Base-by-base conservation (phyloP, 441 rosid species). In the Biscutella auriculata region DNA sequence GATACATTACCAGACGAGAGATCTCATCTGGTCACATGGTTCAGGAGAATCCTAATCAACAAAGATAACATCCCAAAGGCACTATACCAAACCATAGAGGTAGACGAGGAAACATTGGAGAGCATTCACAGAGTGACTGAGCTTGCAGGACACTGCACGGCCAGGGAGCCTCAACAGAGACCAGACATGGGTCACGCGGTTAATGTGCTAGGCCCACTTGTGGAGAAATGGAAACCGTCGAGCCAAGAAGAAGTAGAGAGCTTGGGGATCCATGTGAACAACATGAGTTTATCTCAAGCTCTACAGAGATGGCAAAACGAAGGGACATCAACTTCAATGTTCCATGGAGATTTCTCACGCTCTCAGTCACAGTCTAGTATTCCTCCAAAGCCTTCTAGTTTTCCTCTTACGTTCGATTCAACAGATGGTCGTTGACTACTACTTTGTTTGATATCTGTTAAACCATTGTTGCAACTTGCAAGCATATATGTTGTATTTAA, bases 151-250 rank as follows among this genome's bases (percentile, higher is more conserved):
- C 83, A 84, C 21, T 84, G 91, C 78, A 84, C 91, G 5, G 83
- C 79, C 5, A 73, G 82, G 0, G 91, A 84, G 45, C 85, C 91
- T 13, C 62, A 65, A 42, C 91, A 81, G 42, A 73, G 85, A 66
- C 91, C 91, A 1, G 91, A 81, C 59, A 81, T 84, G 91, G 87
- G 91, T 7, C 87, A 84, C 6, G 85, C 83, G 0, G 91, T 84
- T n/a, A 81, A 84, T 41, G 73, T 78, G 8, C 40, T 84, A 11
- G 78, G 78, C 21, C 87, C 91, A 1, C 81, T 84, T 1, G 83
- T 84, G 13, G 83, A 84, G 77, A 76, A 73, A 29, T 84, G 91
- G 91, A 79, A 63, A 60, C 91, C 87, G 10, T 43, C 82, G 32
- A 26, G 49, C 54, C 78, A 74, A 37, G 85, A 70, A 10, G 76